Conservation (phyloP, 495 filamentous ascomycete genomes). For the Tuber umbilicatum region DNA sequence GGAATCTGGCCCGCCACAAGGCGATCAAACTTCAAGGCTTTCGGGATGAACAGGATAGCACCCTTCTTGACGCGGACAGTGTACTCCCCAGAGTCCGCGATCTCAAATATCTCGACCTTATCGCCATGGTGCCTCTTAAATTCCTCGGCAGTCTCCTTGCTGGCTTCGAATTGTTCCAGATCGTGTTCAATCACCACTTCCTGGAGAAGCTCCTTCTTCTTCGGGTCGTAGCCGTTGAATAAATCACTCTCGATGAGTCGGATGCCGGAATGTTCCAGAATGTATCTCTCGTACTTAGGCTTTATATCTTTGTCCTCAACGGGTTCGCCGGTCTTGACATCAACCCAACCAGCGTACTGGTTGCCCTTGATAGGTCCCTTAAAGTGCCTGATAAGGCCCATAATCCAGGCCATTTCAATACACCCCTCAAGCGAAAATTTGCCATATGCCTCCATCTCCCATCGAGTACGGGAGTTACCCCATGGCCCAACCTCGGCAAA, state of each 20-base stretch:
- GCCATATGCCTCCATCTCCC: conserved; percentile 98
- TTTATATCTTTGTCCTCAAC: conserved; percentile 98
- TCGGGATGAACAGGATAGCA: conserved; percentile 86
- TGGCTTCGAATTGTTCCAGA: conserved; percentile 91
- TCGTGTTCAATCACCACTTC: conserved; percentile 96
- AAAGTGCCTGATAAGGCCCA: conserved; percentile 98
- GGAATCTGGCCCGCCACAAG: conserved; percentile 95
- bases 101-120: conserved; percentile 94
- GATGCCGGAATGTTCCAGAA: conserved; percentile 94
- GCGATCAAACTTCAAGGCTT: conserved; percentile 93
- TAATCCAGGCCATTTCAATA: conserved; percentile 99
- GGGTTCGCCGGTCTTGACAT: conserved; percentile 84
- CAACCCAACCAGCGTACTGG: conserved; percentile 95
- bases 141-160: conserved; percentile 93
- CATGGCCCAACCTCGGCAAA: conserved; percentile 95
- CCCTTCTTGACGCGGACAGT: conserved; percentile 91
- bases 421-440: conserved; percentile 96
- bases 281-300: conserved; percentile 88
- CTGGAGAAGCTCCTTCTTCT: conserved; percentile 95
- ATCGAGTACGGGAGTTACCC: conserved; percentile 95
- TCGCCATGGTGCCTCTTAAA: conserved; percentile 96
- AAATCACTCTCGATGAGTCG: conserved; percentile 96
- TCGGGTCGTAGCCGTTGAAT: conserved; percentile 95
- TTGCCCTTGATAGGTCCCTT: conserved; percentile 98
- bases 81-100: conserved; percentile 89